Base-by-base conservation (phyloP, 2,329 filamentous ascomycete species). In the Hypoxylon sp. region DNA sequence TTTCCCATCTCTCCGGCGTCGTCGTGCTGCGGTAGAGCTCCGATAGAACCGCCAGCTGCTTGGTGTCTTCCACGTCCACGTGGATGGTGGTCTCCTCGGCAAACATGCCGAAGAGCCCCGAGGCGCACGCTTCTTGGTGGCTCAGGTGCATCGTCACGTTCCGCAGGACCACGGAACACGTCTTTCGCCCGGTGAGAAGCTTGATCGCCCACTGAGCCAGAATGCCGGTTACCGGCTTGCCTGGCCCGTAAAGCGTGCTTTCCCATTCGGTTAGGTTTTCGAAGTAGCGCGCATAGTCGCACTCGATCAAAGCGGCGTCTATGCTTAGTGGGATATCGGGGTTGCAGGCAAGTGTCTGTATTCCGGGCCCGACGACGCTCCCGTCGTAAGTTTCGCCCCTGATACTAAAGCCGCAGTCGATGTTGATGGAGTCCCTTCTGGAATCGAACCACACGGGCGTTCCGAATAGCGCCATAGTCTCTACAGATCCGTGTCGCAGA, bases 81-180 rank as follows among this genome's bases (percentile, higher is more conserved):
- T 54, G 50, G 33, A 54, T 2, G 7, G 31, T 35, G 14, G 50
- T 37, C 31, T 53, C n/a, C 17, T 54, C 50, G 2, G 31, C 50
- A 17, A 54, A 37, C 0, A 54, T 20, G 5, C 50, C 50, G 6
- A 54, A 54, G 30, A 54, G 11, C 2, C 30, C 50, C 17, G 11
- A 54, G 20, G 14, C 50, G 8, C 6, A 22, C 10, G 50, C 50
- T 20, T 54, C 50, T 17, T 35, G 7, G 17, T 37, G 20, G 14
- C 14, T 37, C n/a, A 25, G 13, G 50, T 20, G 30, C 13, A 54
- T 35, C 2, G 31, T 25, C 30, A 54, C 6, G 5, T 53, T 30
- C 3, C 11, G 8, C n/a, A 54, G 31, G 17, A 54, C 50, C 50
- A 54, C 33, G n/a, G 30, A 14, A 40, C 50, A 54, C 8, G 30